phyloP scores from a whole-genome alignment of 371 early-diverging fungal genomes.

The Cokeromyces recurvatus region DNA sequence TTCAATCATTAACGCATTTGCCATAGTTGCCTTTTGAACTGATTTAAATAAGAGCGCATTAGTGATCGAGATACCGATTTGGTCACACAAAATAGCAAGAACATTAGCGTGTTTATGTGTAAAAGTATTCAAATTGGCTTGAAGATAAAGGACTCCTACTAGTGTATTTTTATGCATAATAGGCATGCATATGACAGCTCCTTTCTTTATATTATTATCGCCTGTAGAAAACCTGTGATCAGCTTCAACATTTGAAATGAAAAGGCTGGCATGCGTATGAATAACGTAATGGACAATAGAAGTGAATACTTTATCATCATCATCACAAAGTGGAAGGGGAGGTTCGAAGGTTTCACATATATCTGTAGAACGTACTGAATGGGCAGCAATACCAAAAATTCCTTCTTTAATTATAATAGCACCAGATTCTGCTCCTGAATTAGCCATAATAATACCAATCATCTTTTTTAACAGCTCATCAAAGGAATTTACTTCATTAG shows the following conservation, averaged over 20 bases:
- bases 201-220: constrained; percentile 36
- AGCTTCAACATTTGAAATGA: constrained; percentile 33
- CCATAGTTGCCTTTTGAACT: constrained; percentile 36
- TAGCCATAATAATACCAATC: constrained; percentile 42
- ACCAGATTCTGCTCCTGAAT: constrained; percentile 43
- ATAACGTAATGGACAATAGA: constrained; percentile 36
- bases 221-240: constrained; percentile 41
- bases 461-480: constrained; percentile 32
- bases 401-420: constrained; percentile 44
- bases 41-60: constrained; percentile 52
- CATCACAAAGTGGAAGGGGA: constrained; percentile 25
- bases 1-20: constrained; percentile 39
- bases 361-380: constrained; percentile 37
- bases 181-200: constrained; percentile 55
- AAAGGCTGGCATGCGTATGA: constrained; percentile 34
- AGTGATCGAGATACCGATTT: constrained; percentile 56
- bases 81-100: constrained; percentile 51
- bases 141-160: constrained; percentile 50
- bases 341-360: constrained; percentile 38
- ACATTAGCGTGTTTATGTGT: constrained; percentile 52
- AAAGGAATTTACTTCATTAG: constrained; percentile 46
- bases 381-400: constrained; percentile 35
- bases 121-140: constrained; percentile 49
- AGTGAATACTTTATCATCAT: constrained; percentile 30
- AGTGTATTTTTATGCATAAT: constrained; percentile 46